Percentiles rank a stretch among this genome's conserved stretches.
phyloP scores from a whole-genome alignment of 768 basidiomycete species.

The Pulveroboletus sp. region DNA sequence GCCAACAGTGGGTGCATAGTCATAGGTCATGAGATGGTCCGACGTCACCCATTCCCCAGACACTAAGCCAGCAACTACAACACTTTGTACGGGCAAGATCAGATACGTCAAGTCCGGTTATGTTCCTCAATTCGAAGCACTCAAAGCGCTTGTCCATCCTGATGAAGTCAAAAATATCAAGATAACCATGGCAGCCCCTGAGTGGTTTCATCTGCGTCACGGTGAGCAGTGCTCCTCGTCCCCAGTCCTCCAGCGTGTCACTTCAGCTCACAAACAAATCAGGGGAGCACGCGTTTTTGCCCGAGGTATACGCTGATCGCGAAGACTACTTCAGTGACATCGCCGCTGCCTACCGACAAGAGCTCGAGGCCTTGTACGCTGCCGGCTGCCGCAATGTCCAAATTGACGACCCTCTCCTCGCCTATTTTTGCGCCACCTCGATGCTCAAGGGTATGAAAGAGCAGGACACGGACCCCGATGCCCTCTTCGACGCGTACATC shows the following conservation, averaged over 20 bases:
- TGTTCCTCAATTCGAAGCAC: constrained; percentile 55
- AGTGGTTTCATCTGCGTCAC: constrained; percentile 68
- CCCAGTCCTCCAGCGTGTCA: neutral
- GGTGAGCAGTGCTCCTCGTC: constrained; percentile 33
- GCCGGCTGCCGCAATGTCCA: constrained; percentile 42
- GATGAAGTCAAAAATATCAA: constrained; percentile 68
- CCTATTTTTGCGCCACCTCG: constrained; percentile 62
- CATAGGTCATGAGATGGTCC: neutral
- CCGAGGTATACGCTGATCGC: constrained; percentile 17
- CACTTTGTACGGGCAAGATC: constrained; percentile 50
- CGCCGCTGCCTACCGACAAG: constrained; percentile 41
- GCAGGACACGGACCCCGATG: constrained; percentile 56
- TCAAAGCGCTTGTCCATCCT: constrained; percentile 52
- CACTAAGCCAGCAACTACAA: constrained; percentile 18
- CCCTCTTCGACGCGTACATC: constrained; percentile 58
- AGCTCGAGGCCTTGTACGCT: constrained; percentile 41
- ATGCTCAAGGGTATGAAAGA: constrained; percentile 55
- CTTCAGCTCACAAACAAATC: neutral
- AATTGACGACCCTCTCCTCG: constrained; percentile 44
- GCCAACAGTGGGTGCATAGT: constrained; percentile 11
- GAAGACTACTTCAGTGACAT: constrained; percentile 48
- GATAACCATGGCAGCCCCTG: constrained; percentile 65
- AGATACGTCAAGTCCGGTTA: constrained; percentile 59
- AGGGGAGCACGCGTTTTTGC: constrained; percentile 23
- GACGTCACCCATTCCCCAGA: constrained; percentile 5